Conservation (phyloP, 305 asterid genomes). For the Rubia peregrina region DNA sequence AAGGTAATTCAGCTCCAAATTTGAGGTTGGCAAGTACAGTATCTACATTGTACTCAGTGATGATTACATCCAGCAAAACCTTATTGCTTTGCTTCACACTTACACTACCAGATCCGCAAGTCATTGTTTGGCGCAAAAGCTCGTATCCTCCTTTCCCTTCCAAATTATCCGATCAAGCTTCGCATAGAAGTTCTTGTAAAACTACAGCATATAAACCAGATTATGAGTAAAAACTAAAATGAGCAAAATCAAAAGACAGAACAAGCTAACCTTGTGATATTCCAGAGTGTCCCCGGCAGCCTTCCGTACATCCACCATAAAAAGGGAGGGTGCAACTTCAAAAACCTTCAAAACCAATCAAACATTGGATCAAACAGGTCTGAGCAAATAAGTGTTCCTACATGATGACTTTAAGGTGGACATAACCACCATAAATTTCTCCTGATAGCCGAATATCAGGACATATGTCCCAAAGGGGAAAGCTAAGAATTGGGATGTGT, state of each 20-base stretch:
- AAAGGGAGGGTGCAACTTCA: conserved; percentile 78
- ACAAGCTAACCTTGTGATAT: conserved; percentile 61
- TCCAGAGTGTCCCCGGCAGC: conserved; percentile 91
- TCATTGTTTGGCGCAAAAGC: conserved; percentile 39
- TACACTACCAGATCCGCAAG: conserved; percentile 33
- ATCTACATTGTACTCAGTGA: background rate
- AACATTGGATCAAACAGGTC: background rate
- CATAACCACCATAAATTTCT: background rate
- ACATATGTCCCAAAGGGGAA: background rate
- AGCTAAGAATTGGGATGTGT: background rate
- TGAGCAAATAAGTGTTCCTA: background rate
- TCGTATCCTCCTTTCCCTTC: conserved; percentile 55
- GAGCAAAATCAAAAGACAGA: background rate
- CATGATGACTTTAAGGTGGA: background rate
- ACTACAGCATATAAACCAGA: conserved; percentile 37
- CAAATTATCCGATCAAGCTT: conserved; percentile 51
- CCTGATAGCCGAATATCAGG: background rate
- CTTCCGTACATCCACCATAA: conserved; percentile 90
- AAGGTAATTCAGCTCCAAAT: background rate
- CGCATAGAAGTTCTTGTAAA: conserved; percentile 63
- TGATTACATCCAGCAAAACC: background rate
- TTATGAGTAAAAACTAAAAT: background rate
- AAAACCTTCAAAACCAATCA: conserved; percentile 43
- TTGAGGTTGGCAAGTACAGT: background rate
- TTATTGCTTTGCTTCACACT: background rate